phyloP scores from a whole-genome alignment of 495 filamentous ascomycete species.

The Penicillium bialowiezense region DNA sequence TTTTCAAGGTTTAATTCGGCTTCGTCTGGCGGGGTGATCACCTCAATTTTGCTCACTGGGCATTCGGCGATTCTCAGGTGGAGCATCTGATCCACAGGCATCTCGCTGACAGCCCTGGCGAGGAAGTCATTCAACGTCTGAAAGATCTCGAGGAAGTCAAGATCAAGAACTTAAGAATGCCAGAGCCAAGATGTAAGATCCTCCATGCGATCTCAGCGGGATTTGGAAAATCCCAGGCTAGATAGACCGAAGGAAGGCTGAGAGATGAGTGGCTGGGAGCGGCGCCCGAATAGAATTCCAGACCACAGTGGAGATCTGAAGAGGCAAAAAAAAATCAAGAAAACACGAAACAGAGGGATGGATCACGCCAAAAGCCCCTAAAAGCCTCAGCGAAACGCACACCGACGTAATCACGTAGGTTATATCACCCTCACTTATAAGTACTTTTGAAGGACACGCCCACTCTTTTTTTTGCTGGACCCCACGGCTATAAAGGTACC shows the following conservation, averaged over 20 bases:
- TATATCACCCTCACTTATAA: too few species aligned
- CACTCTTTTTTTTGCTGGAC: too few species aligned
- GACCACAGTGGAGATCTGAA: constrained; percentile 1
- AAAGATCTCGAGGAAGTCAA: not conserved
- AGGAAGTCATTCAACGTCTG: not conserved
- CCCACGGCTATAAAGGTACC: too few species aligned
- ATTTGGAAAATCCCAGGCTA: not conserved
- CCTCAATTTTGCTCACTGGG: constrained; percentile 11
- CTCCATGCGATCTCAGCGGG: not conserved
- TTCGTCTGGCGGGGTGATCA: constrained; percentile 27
- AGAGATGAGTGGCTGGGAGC: constrained; percentile 10
- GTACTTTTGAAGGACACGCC: too few species aligned
- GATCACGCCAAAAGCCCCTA: not conserved
- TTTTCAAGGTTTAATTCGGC: constrained; percentile 8
- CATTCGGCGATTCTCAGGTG: constrained; percentile 18
- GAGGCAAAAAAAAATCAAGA: not conserved
- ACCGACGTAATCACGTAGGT: not conserved
- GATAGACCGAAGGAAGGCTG: not conserved
- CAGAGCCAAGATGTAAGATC: not conserved
- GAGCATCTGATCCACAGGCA: constrained; percentile 28
- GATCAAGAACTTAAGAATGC: not conserved
- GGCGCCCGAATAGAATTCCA: constrained; percentile 2
- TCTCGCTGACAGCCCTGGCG: constrained; percentile 8
- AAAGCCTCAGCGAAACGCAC: not conserved
- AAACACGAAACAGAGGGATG: not conserved